phyloP scores from a whole-genome alignment of 345 rosid species.

The Mallotus nudiflorus region DNA sequence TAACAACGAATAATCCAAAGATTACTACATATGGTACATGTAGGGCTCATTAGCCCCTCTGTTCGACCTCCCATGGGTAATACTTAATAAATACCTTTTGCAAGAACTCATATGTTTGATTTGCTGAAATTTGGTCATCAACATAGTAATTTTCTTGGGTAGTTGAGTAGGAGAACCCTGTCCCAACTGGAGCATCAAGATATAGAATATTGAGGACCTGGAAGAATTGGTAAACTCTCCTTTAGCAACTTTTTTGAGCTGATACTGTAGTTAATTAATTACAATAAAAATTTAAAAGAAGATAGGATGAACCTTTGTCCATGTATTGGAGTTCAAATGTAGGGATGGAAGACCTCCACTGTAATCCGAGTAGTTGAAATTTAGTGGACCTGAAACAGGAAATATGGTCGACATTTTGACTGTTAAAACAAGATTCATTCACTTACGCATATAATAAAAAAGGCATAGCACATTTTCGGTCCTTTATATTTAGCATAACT shows the following conservation, averaged over 20 bases:
- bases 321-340: slow-evolving; percentile 24
- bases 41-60: too few relatives aligned
- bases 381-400: slow-evolving; percentile 30
- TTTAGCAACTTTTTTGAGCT: neutral
- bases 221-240: neutral
- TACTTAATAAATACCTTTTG: slow-evolving; percentile 25
- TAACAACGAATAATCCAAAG: neutral
- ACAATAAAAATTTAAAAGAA: neutral
- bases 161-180: slow-evolving; percentile 34
- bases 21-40: too few relatives aligned
- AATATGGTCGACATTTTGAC: too few relatives aligned
- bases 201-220: slow-evolving; percentile 27
- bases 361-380: slow-evolving; percentile 21
- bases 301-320: slow-evolving; percentile 48
- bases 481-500: too few relatives aligned
- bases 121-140: slow-evolving; percentile 11
- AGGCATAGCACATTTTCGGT: too few relatives aligned
- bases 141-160: neutral
- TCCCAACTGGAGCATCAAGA: slow-evolving; percentile 30
- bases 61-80: too few relatives aligned
- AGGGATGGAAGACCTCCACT: slow-evolving; percentile 31
- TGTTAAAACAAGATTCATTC: neutral
- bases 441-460: too few relatives aligned
- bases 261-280: neutral
- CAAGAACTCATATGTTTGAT: slow-evolving; percentile 16